Evolutionary conservation across 1,284 basidiomycete species (phyloP).

Genomic region (Papiliotrema fonsecae): DNA sequence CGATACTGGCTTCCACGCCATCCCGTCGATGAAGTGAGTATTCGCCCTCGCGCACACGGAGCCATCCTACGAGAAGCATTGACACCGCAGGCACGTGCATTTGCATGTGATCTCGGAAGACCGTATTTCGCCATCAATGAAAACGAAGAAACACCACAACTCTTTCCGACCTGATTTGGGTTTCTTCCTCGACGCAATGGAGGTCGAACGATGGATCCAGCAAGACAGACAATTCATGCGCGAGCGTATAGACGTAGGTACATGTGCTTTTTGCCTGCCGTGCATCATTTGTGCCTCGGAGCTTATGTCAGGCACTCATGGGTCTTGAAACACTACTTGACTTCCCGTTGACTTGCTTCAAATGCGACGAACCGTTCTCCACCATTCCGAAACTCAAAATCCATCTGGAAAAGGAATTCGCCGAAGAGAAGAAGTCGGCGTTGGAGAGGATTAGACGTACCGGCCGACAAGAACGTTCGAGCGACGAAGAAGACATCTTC

Average conservation of each 20-base stretch:
- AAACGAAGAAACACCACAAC: constrained; percentile 91
- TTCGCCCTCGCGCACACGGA: too few species aligned
- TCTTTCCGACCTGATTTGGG: constrained; percentile 83
- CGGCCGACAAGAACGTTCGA: constrained; percentile 1
- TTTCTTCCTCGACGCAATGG: constrained; percentile 75
- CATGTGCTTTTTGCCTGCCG: neutral
- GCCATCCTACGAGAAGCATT: too few species aligned
- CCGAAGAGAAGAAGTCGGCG: constrained; percentile 38
- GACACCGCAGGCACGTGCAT: constrained; percentile 65
- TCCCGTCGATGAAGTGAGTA: constrained; percentile 56
- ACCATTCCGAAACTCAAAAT: constrained; percentile 73
- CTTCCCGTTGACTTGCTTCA: constrained; percentile 63
- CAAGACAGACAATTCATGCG: constrained; percentile 43
- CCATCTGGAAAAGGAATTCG: constrained; percentile 43
- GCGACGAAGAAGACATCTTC: constrained; percentile 6
- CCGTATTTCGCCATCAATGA: constrained; percentile 66
- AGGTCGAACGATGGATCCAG: constrained; percentile 72
- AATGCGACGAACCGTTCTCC: constrained; percentile 58
- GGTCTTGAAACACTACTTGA: constrained; percentile 55
- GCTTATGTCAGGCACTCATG: constrained; percentile 3
- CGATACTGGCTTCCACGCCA: constrained; percentile 79
- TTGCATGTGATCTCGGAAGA: constrained; percentile 84
- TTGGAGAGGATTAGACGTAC: neutral
- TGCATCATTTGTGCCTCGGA: neutral
- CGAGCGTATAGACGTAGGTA: constrained; percentile 39